These are phyloP conservation scores for Brassica carinata DNA, from an alignment of 345 rosid species.

Conservation along the genomic window DNA sequence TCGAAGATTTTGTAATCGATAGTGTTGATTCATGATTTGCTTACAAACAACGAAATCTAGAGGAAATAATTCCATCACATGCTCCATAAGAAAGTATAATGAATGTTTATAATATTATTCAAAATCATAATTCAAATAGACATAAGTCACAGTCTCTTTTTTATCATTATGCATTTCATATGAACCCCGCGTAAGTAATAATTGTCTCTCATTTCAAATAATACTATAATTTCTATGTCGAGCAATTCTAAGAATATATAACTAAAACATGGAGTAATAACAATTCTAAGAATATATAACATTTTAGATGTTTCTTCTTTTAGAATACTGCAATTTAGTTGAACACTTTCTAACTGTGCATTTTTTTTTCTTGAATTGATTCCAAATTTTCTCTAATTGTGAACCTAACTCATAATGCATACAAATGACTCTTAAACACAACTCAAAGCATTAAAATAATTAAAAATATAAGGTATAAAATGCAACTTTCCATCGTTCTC, in stretches of 20 bases:
- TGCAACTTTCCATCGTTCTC: no score
- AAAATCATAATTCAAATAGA: conserved; percentile 24
- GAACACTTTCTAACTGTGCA: no score
- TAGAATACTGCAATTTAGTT: no score
- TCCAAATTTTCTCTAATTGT: no score
- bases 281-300: no score
- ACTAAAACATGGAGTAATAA: conserved; percentile 12
- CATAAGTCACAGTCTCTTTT: conserved; percentile 15
- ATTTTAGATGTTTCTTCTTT: no score
- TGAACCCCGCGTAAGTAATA: conserved; percentile 26
- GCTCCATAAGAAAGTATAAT: conserved; percentile 20
- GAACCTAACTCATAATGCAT: no score
- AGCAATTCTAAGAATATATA: background rate
- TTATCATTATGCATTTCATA: conserved; percentile 32
- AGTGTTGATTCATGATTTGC: conserved; percentile 24
- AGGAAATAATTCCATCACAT: conserved; percentile 33
- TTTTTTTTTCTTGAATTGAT: no score
- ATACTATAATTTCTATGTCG: background rate
- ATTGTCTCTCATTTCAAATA: conserved; percentile 25
- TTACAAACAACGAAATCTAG: conserved; percentile 28
- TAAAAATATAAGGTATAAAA: no score
- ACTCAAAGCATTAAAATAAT: no score
- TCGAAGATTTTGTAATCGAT: background rate
- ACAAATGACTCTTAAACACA: no score
- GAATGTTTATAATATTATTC: background rate